Evolutionary conservation across 2,329 filamentous ascomycete genomes (phyloP).

Genomic region (Fusarium anguioides): DNA sequence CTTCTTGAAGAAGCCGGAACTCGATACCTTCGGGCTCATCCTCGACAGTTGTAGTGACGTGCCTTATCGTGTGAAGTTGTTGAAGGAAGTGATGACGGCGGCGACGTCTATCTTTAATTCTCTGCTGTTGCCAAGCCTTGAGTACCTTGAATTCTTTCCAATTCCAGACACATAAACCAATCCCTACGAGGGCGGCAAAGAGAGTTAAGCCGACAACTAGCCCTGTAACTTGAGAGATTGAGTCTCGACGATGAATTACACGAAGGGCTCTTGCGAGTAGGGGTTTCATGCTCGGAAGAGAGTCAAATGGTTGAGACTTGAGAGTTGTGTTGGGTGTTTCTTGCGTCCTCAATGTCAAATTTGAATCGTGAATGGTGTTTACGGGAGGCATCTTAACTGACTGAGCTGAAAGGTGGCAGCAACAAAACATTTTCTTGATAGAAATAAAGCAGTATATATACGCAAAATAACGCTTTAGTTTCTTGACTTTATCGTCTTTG

Average conservation of each 20-base stretch:
- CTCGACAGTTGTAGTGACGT: neutral
- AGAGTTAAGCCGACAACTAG: conserved; percentile 23
- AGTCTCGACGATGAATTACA: conserved; percentile 13
- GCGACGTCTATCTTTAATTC: neutral
- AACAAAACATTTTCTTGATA: fast-evolving
- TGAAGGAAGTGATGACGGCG: neutral
- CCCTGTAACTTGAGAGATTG: conserved; percentile 12
- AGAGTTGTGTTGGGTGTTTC: too few relatives aligned
- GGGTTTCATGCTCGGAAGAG: neutral
- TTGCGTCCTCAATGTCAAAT: neutral
- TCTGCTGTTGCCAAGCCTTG: neutral
- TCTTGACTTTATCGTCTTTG: too few relatives aligned
- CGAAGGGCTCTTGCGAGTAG: neutral
- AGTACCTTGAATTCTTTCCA: conserved; percentile 5
- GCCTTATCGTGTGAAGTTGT: neutral
- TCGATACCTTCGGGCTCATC: neutral
- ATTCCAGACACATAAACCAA: conserved; percentile 20
- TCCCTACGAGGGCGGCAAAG: conserved; percentile 8
- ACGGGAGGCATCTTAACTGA: conserved; percentile 19
- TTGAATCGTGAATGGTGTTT: neutral
- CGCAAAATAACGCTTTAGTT: too few relatives aligned
- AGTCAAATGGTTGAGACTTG: too few relatives aligned
- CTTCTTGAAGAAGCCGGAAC: neutral
- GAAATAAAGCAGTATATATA: neutral
- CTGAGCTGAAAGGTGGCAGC: neutral